Base-by-base conservation (phyloP, 192 early-diverging fungal species). In the Coemansia umbellata region DNA sequence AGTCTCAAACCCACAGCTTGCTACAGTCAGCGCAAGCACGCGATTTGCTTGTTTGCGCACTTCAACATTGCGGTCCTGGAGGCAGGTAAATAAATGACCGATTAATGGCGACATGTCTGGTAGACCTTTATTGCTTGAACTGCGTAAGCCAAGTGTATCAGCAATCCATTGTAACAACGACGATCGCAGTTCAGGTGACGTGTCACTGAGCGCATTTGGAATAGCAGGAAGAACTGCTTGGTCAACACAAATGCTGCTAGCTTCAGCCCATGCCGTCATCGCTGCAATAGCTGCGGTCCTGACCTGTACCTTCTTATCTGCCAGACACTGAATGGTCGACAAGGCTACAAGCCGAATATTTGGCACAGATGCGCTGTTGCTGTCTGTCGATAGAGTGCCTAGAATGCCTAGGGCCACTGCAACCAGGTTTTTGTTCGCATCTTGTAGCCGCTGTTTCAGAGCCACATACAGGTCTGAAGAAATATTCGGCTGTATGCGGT, bases 251-350 rank as follows among this genome's bases (percentile, higher is more conserved):
- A 24, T 23, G 0, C 82, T 81, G 28, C 76, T 80, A 18, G 85
- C 86, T n/a, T 73, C 76, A 27, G 78, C 78, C 60, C 93, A 80
- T 10, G 84, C 84, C 1, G 87, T 85, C 36, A 99, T 58, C 8
- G 88, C 80, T 8, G 80, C 72, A 5, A 96, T 56, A 7, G 88
- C 91, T 1, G 89, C 86, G 0, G 68, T 66, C 8, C 97, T 82
- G 11, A 97, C 84, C 35, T 91, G 89, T 1, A 85, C 82, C 58
- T 99, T 99, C 53, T 97, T 90, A 78, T 99, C 97, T 0, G 84
- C 82, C 30, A 99, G 60, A 7, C 88, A 83, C 4, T 82, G 71
- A 2, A 86, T 81, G 5, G 95, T 86, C 3, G 86, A 81, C 2
- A 79, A 62, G 22, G 86, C 81, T 4, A 99, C 63, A 0, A 83